These are phyloP conservation scores for Xylaria sp. DNA, from an alignment of 2,329 filamentous ascomycete genomes.

Conservation along the genomic window DNA sequence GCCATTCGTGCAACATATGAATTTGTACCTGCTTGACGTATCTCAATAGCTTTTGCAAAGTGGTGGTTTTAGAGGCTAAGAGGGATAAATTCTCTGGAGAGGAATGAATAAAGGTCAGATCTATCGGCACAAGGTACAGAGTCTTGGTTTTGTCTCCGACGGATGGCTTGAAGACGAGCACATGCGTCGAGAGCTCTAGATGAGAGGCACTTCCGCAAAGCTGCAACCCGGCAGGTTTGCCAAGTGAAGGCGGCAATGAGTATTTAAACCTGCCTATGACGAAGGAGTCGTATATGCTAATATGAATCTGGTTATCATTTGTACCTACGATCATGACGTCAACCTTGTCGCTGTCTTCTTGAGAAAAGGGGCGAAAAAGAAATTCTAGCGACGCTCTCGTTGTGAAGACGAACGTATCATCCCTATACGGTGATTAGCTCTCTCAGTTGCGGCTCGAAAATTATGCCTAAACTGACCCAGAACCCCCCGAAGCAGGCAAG, in stretches of 20 bases:
- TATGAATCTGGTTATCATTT: constrained; percentile 74
- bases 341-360: constrained; percentile 76
- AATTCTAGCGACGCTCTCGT: constrained; percentile 74
- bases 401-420: constrained; percentile 72
- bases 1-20: constrained; percentile 85
- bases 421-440: constrained; percentile 52
- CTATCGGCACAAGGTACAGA: constrained; percentile 76
- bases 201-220: constrained; percentile 75
- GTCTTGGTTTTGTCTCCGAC: constrained; percentile 53
- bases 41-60: constrained; percentile 84
- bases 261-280: constrained; percentile 74
- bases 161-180: constrained; percentile 69
- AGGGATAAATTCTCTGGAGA: constrained; percentile 84
- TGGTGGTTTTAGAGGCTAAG: constrained; percentile 86
- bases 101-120: constrained; percentile 83
- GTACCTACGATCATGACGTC: constrained; percentile 82
- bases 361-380: constrained; percentile 70
- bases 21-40: constrained; percentile 85
- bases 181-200: constrained; percentile 78
- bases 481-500: constrained; percentile 71
- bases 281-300: constrained; percentile 88
- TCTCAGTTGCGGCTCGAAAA: constrained; percentile 22
- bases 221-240: constrained; percentile 47
- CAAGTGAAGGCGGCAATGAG: constrained; percentile 52
- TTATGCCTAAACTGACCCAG: constrained; percentile 61